These are phyloP conservation scores for Ganoderma meredithae DNA, from an alignment of 1,284 basidiomycete genomes.

Conservation along the genomic window DNA sequence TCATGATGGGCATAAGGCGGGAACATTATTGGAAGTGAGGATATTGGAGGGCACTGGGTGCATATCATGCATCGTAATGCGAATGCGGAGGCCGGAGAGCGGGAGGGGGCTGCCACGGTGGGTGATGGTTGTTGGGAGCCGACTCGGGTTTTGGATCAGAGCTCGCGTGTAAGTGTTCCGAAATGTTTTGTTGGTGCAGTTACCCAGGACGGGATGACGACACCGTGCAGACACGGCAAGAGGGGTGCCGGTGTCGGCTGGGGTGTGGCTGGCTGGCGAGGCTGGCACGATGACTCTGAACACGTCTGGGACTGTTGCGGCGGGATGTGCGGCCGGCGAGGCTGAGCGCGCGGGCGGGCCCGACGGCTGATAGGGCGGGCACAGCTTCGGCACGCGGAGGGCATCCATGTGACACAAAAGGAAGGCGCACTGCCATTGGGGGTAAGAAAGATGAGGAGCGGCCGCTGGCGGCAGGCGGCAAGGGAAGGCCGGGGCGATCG, in stretches of 20 bases:
- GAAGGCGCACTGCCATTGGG: conserved; percentile 23
- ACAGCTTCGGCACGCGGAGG: conserved; percentile 11
- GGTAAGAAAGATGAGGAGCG: conserved; percentile 8
- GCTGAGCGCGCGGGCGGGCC: background rate
- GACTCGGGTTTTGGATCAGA: background rate
- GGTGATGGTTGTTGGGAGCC: conserved; percentile 4
- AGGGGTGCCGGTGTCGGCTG: background rate
- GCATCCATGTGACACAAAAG: conserved; percentile 13
- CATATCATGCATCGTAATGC: background rate
- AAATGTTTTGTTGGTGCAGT: background rate
- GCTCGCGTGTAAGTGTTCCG: background rate
- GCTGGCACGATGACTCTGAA: background rate
- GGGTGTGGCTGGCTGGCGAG: background rate
- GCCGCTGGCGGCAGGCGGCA: conserved; percentile 22
- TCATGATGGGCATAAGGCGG: background rate
- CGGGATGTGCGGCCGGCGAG: background rate
- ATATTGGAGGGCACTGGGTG: background rate
- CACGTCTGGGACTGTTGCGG: background rate
- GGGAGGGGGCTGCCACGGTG: background rate
- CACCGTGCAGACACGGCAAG: background rate
- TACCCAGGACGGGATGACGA: background rate
- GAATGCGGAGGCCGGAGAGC: background rate
- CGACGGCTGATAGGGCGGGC: conserved; percentile 7
- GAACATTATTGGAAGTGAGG: background rate
- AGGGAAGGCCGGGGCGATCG: conserved; percentile 30